Evolutionary conservation across 306 rosid species (phyloP).

Genomic region (Potentilla sterilis): DNA sequence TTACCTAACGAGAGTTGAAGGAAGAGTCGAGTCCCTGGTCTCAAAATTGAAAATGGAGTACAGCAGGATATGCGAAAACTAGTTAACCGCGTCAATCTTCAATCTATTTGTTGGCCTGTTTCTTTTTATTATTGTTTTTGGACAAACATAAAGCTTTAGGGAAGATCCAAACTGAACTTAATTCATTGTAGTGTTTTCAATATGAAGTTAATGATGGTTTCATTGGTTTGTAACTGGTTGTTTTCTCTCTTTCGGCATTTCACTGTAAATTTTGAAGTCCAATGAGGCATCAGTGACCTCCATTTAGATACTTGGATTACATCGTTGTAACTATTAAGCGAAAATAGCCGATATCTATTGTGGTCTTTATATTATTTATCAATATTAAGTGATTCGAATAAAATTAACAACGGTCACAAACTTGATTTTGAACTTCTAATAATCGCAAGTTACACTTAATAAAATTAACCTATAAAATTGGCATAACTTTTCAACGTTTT

Average conservation of each 20-base stretch:
- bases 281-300: no score
- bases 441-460: no score
- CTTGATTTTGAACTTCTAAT: no score
- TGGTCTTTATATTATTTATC: no score
- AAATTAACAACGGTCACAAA: no score
- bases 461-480: not conserved
- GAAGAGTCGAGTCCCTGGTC: not conserved
- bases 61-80: slow-evolving; percentile 9
- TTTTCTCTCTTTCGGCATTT: not conserved
- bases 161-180: not conserved
- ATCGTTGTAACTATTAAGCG: no score
- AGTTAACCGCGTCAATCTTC: not conserved
- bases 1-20: not conserved
- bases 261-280: not conserved
- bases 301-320: no score
- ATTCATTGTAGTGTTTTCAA: not conserved
- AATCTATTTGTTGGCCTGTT: not conserved
- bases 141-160: not conserved
- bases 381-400: no score
- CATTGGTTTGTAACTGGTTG: not conserved
- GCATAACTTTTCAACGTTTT: no score
- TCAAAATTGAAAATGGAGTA: not conserved
- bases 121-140: not conserved
- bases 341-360: no score
- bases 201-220: not conserved